Conservation (phyloP, 2,329 filamentous ascomycete genomes). For the Trichoderma afroharzianum region DNA sequence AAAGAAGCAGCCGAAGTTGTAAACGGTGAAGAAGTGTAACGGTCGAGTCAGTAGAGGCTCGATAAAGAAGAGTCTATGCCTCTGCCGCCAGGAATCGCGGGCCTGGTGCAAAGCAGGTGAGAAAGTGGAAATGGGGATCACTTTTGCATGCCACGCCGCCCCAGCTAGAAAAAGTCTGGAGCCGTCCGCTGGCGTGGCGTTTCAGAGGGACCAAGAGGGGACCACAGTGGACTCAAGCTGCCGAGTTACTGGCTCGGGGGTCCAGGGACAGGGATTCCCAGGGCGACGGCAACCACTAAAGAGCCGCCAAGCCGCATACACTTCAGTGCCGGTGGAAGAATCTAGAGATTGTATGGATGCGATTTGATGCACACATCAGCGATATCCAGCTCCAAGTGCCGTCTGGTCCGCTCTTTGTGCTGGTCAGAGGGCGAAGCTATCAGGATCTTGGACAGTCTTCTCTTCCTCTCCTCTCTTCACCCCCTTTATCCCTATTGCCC, state of each 20-base stretch:
- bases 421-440: neutral
- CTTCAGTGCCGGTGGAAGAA: slow-evolving; percentile 9
- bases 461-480: neutral
- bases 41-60: neutral
- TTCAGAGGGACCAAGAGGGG: slow-evolving; percentile 1
- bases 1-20: neutral
- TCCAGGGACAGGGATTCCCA: slow-evolving; percentile 5
- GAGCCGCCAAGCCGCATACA: neutral
- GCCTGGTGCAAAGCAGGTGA: slow-evolving; percentile 5
- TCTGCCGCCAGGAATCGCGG: neutral
- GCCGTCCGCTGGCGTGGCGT: slow-evolving; percentile 4
- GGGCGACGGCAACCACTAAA: slow-evolving; percentile 11
- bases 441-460: neutral
- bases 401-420: neutral
- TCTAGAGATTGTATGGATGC: neutral
- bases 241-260: neutral
- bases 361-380: neutral
- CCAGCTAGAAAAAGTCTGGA: neutral
- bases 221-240: neutral
- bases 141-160: neutral
- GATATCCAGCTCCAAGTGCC: neutral
- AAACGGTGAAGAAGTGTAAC: neutral
- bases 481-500: neutral
- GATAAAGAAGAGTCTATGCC: neutral
- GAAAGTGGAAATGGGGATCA: neutral